Evolutionary conservation across 805 yeast species (phyloP).

Genomic region (Lipomyces orientalis): DNA sequence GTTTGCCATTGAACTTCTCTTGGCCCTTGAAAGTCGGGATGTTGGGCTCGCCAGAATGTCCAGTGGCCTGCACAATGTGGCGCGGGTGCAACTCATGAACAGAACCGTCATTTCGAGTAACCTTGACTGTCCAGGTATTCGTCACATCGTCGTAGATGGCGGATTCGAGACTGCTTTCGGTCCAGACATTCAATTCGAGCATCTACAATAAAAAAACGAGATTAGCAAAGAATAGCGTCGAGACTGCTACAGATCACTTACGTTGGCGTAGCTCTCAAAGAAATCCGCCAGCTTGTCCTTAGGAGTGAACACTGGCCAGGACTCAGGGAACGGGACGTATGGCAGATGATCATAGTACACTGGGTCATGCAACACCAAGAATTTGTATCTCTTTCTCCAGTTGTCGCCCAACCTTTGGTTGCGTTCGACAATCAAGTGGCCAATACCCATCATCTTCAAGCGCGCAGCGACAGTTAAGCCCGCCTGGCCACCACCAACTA

Average conservation of each 20-base stretch:
- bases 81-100: slow-evolving; percentile 42
- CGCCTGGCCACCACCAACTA: slow-evolving; percentile 56
- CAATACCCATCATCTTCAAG: slow-evolving; percentile 50
- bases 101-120: slow-evolving; percentile 39
- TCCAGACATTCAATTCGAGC: slow-evolving; percentile 50
- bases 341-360: slow-evolving; percentile 52
- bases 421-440: slow-evolving; percentile 48
- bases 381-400: slow-evolving; percentile 54
- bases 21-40: slow-evolving; percentile 49
- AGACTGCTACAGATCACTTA: neutral
- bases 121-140: slow-evolving; percentile 46
- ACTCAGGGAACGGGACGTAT: slow-evolving; percentile 50
- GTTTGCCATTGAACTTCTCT: slow-evolving; percentile 48
- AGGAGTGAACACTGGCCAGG: slow-evolving; percentile 52
- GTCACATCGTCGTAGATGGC: slow-evolving; percentile 45
- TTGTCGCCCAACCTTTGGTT: slow-evolving; percentile 51
- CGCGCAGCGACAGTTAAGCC: slow-evolving; percentile 53
- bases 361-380: slow-evolving; percentile 53
- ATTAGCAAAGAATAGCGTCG: neutral
- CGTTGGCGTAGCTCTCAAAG: slow-evolving; percentile 49
- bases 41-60: slow-evolving; percentile 55
- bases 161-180: slow-evolving; percentile 43
- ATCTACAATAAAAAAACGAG: slow-evolving; percentile 33
- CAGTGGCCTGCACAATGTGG: slow-evolving; percentile 52
- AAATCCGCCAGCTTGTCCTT: slow-evolving; percentile 54